Percentiles rank a stretch among this genome's conserved stretches.
These are phyloP conservation scores for Pholiota conissans DNA, from an alignment of 768 basidiomycete species.

Conservation along the genomic window DNA sequence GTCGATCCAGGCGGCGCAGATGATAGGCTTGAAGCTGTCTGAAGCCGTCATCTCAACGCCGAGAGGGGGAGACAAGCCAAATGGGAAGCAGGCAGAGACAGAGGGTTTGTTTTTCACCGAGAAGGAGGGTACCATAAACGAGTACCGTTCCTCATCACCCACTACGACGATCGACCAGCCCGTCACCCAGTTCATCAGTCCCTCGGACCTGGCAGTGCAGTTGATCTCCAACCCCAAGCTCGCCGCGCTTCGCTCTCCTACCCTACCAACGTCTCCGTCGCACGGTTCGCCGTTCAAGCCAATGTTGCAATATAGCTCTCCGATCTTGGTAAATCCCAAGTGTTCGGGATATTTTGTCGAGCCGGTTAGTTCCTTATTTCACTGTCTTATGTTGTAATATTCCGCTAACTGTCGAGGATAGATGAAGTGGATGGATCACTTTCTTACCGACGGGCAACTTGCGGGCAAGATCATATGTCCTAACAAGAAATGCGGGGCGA, in stretches of 20 bases:
- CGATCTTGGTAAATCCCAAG: constrained; percentile 73
- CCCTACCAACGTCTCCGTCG: constrained; percentile 1
- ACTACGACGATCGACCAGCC: constrained; percentile 12
- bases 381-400: neutral
- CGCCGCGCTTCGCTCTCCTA: constrained; percentile 34
- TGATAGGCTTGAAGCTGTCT: constrained; percentile 42
- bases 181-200: constrained; percentile 33
- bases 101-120: constrained; percentile 2
- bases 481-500: constrained; percentile 85
- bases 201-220: constrained; percentile 42
- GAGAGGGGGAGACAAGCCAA: constrained; percentile 11
- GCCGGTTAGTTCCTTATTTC: constrained; percentile 57
- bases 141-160: neutral
- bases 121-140: constrained; percentile 9
- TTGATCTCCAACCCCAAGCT: constrained; percentile 43
- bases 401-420: constrained; percentile 21
- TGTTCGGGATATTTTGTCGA: constrained; percentile 98
- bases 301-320: constrained; percentile 45
- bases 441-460: constrained; percentile 71
- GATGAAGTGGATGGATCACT: constrained; percentile 97
- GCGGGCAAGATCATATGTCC: constrained; percentile 92
- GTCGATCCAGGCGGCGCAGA: constrained; percentile 30
- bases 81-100: constrained; percentile 2
- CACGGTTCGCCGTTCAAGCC: constrained; percentile 16
- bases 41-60: constrained; percentile 38